Conservation (phyloP, 2,329 filamentous ascomycete species). For the Beauveria sp. region DNA sequence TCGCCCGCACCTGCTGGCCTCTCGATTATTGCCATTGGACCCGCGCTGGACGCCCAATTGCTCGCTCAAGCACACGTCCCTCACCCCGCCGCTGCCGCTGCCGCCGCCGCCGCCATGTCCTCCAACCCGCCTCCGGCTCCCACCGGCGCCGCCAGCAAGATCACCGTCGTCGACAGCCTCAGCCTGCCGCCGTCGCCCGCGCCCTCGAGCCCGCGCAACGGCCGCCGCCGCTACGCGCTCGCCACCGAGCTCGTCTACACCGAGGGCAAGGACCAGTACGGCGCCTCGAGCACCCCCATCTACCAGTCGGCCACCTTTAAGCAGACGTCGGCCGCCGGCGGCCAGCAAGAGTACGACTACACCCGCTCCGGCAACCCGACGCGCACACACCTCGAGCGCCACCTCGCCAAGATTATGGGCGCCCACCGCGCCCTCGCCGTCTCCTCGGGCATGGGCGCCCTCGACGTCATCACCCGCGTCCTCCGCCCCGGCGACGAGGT, state of each 20-base stretch:
- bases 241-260: constrained; percentile 96
- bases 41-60: constrained; percentile 7
- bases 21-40: neutral
- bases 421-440: constrained; percentile 86
- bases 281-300: constrained; percentile 90
- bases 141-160: constrained; percentile 50
- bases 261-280: constrained; percentile 94
- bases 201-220: constrained; percentile 80
- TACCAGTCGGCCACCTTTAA: constrained; percentile 99
- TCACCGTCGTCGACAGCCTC: constrained; percentile 68
- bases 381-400: constrained; percentile 88
- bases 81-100: constrained; percentile 18
- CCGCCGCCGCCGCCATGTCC: constrained; percentile 29
- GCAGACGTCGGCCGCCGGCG: constrained; percentile 71
- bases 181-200: constrained; percentile 85
- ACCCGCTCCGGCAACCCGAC: constrained; percentile 97
- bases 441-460: constrained; percentile 91
- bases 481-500: constrained; percentile 92
- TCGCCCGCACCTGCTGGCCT: neutral
- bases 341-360: constrained; percentile 90
- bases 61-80: neutral
- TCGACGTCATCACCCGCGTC: constrained; percentile 91
- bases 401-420: constrained; percentile 98
- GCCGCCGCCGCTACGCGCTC: constrained; percentile 77
- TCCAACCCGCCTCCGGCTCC: constrained; percentile 9